phyloP scores from a whole-genome alignment of 164 flowering plant species.

The Annona cherimola region DNA sequence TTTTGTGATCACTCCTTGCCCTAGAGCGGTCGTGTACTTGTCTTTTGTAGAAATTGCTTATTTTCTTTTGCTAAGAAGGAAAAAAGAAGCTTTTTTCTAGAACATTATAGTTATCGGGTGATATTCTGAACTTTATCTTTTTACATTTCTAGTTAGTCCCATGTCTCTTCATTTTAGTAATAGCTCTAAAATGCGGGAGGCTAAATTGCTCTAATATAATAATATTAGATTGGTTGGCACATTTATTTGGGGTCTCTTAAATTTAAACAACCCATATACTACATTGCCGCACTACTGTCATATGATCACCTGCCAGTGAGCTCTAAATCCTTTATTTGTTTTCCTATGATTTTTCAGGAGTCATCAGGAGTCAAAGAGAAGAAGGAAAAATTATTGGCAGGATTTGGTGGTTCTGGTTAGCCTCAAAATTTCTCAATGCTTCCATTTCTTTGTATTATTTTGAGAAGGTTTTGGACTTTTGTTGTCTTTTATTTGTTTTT shows the following conservation, averaged over 20 bases:
- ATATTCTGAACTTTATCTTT: background rate
- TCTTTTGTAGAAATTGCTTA: background rate
- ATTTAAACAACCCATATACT: background rate
- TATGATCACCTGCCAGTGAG: background rate
- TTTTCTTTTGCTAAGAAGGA: background rate
- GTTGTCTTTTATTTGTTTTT: no score
- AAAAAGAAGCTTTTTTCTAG: background rate
- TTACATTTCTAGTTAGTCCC: background rate
- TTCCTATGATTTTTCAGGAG: conserved; percentile 36
- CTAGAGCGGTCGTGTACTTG: background rate
- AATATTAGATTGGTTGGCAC: background rate
- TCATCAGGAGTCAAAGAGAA: conserved; percentile 36
- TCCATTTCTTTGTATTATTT: conserved; percentile 1
- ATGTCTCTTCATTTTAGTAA: background rate
- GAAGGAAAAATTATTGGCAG: conserved; percentile 26
- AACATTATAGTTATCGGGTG: background rate
- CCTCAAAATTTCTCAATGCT: conserved; percentile 6
- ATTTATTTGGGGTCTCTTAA: background rate
- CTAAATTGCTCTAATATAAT: background rate
- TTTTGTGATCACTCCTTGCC: background rate
- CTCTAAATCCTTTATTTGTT: background rate
- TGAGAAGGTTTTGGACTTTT: background rate
- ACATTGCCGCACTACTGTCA: background rate
- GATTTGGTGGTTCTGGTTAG: conserved; percentile 57
- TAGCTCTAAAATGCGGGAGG: background rate